phyloP scores from a whole-genome alignment of 805 yeast species.

The Nakazawaea laoshanensis region DNA sequence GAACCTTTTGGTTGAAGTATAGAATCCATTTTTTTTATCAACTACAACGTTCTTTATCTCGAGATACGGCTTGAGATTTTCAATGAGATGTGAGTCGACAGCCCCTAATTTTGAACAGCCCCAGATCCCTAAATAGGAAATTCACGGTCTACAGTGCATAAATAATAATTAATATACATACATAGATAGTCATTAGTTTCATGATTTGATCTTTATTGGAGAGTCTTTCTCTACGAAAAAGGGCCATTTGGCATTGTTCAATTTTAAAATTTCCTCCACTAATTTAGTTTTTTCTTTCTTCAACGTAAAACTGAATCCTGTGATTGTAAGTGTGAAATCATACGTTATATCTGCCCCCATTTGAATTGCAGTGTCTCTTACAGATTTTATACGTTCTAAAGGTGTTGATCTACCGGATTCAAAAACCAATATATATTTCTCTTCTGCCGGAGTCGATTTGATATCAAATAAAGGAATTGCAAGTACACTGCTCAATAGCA shows the following conservation, averaged over 20 bases:
- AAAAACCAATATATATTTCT: conserved; percentile 11
- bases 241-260: conserved; percentile 22
- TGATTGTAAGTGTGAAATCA: conserved; percentile 35
- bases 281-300: neutral
- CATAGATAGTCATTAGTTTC: too few species aligned
- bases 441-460: neutral
- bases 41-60: too few species aligned
- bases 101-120: too few species aligned
- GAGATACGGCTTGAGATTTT: too few species aligned
- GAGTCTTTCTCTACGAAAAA: conserved; percentile 36
- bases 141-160: too few species aligned
- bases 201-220: neutral
- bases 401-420: conserved; percentile 11
- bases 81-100: too few species aligned
- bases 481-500: neutral
- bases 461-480: conserved; percentile 2
- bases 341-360: conserved; percentile 38
- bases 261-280: too few species aligned
- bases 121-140: too few species aligned
- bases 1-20: too few species aligned
- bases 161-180: too few species aligned
- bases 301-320: conserved; percentile 37
- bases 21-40: too few species aligned
- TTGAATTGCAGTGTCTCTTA: conserved; percentile 24
- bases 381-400: conserved; percentile 16